Evolutionary conservation across 306 rosid genomes (phyloP).

Genomic region (Dryas octopetala): DNA sequence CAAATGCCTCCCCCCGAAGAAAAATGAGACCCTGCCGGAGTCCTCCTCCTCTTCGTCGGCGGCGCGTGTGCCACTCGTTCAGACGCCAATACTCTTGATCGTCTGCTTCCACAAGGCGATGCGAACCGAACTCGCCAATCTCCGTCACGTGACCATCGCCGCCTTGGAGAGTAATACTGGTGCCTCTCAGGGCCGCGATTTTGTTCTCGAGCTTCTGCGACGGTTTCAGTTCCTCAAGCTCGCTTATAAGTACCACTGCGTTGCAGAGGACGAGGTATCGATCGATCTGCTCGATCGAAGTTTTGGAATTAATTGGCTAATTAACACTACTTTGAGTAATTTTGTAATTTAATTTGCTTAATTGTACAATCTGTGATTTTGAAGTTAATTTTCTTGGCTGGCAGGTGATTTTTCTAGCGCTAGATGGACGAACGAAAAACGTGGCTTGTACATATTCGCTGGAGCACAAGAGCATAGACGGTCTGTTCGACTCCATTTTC

Average conservation of each 20-base stretch:
- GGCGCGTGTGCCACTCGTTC: constrained; percentile 29
- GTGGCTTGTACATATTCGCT: constrained; percentile 67
- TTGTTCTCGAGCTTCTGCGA: constrained; percentile 43
- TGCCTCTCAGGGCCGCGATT: constrained; percentile 15
- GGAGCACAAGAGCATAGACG: constrained; percentile 63
- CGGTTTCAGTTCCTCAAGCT: constrained; percentile 72
- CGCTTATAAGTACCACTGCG: constrained; percentile 64
- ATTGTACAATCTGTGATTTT: neutral
- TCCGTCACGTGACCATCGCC: constrained; percentile 41
- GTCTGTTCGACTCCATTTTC: constrained; percentile 57
- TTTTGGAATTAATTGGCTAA: neutral
- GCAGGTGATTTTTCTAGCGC: constrained; percentile 75
- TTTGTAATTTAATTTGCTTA: neutral
- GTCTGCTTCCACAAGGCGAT: constrained; percentile 73
- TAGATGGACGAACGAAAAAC: constrained; percentile 68
- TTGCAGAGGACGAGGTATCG: constrained; percentile 80
- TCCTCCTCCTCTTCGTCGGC: neutral
- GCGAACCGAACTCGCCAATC: constrained; percentile 59
- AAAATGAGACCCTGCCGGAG: constrained; percentile 8
- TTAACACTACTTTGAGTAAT: neutral
- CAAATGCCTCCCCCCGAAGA: constrained; percentile 15
- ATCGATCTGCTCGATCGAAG: too few relatives aligned
- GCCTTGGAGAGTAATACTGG: constrained; percentile 38
- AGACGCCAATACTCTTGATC: constrained; percentile 66
- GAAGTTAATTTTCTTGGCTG: constrained; percentile 28